These are phyloP conservation scores for Lithohypha guttulata DNA, from an alignment of 2,329 filamentous ascomycete genomes.

Conservation along the genomic window DNA sequence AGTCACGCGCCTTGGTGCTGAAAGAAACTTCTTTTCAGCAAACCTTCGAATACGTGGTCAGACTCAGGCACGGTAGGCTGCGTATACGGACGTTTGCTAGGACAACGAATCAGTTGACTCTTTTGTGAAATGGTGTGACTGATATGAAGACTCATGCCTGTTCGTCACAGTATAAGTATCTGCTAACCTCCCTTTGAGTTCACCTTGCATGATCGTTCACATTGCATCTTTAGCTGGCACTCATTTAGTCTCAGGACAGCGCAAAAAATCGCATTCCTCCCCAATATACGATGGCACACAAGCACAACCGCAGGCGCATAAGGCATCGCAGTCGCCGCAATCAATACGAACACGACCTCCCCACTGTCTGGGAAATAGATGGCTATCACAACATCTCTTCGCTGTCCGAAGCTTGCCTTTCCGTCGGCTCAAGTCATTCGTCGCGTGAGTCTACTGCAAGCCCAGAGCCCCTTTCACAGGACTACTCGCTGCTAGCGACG, in stretches of 20 bases:
- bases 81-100: not conserved
- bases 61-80: slow-evolving; percentile 6
- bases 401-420: slow-evolving; percentile 3
- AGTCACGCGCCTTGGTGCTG: not conserved
- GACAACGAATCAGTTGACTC: slow-evolving; percentile 6
- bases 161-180: slow-evolving; percentile 2
- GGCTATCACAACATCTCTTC: not conserved
- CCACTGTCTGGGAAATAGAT: slow-evolving; percentile 22
- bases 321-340: slow-evolving; percentile 29
- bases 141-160: slow-evolving; percentile 8
- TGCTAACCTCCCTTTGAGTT: not conserved
- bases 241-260: slow-evolving; percentile 16
- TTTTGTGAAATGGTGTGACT: slow-evolving; percentile 1
- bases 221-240: slow-evolving; percentile 9
- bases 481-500: too few species aligned
- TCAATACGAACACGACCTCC: slow-evolving; percentile 6
- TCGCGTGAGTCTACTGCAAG: not conserved
- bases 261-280: not conserved
- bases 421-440: not conserved
- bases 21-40: not conserved
- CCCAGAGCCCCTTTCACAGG: not conserved
- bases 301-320: slow-evolving; percentile 37
- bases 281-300: slow-evolving; percentile 32
- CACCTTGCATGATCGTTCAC: not conserved
- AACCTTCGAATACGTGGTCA: not conserved